These are phyloP conservation scores for Posidonia australis DNA, from an alignment of 106 monocot species.

Conservation along the genomic window DNA sequence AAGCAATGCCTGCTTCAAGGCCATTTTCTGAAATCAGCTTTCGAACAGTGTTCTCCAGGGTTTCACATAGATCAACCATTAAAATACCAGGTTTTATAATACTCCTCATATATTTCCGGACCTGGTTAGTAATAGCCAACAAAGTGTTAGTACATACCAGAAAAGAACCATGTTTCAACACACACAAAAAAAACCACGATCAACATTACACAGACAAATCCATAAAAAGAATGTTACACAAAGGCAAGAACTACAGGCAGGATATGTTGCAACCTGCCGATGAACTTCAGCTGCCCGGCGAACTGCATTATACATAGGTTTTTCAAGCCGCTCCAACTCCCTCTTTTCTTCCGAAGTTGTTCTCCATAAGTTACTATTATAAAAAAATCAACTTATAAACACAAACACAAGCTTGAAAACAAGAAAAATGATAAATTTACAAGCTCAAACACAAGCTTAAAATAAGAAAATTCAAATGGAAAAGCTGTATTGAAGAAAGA, in stretches of 20 bases:
- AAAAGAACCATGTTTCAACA: not conserved
- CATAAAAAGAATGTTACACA: not conserved
- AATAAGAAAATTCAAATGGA: not conserved
- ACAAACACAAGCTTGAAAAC: not conserved
- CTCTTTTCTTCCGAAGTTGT: conserved; percentile 92
- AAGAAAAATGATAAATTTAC: not conserved
- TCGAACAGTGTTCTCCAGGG: conserved; percentile 90
- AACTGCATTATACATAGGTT: conserved; percentile 80
- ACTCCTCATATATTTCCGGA: conserved; percentile 79
- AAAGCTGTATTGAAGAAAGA: not conserved
- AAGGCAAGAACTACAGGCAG: not conserved
- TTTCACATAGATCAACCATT: conserved; percentile 95
- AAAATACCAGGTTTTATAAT: conserved; percentile 85
- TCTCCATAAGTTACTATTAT: conserved; percentile 79
- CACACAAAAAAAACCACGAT: too few relatives aligned
- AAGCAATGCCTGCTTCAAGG: conserved; percentile 94
- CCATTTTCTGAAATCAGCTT: conserved; percentile 89
- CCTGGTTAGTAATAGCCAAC: conserved; percentile 29
- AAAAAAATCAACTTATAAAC: conserved; percentile 2
- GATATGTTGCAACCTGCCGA: conserved; percentile 29
- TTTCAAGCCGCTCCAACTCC: conserved; percentile 81
- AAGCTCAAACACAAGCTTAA: not conserved
- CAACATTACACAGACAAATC: not conserved
- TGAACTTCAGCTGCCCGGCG: conserved; percentile 99
- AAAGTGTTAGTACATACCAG: not conserved